Percentiles rank a stretch among this genome's conserved stretches.
phyloP scores from a whole-genome alignment of 1,284 basidiomycete species.

The Psilocybe mexicana region DNA sequence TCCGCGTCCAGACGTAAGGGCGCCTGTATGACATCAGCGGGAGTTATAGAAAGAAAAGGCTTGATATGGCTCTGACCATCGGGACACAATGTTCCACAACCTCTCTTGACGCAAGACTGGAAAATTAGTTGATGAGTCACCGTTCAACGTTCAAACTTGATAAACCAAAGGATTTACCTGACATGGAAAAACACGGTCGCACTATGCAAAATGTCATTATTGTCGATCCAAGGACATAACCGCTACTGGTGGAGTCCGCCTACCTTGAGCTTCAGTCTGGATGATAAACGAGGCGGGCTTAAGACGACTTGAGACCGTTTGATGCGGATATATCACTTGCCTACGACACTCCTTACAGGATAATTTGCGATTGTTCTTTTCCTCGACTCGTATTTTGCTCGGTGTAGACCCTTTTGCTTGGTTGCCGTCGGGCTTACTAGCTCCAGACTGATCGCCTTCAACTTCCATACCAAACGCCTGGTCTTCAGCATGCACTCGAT shows the following conservation, averaged over 20 bases:
- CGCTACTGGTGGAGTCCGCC: constrained; percentile 6
- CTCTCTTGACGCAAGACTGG: constrained; percentile 59
- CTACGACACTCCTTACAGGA: constrained; percentile 62
- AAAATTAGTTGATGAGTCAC: constrained; percentile 2
- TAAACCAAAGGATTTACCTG: constrained; percentile 32
- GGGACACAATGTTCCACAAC: constrained; percentile 61
- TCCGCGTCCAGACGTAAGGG: constrained; percentile 49
- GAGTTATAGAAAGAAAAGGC: constrained; percentile 14
- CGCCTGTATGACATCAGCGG: constrained; percentile 32
- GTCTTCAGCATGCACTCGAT: constrained; percentile 9
- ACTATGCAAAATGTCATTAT: constrained; percentile 34
- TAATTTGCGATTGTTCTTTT: constrained; percentile 46
- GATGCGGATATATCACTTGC: constrained; percentile 29
- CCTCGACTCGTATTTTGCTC: constrained; percentile 20
- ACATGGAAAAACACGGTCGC: constrained; percentile 62
- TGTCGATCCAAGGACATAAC: background rate
- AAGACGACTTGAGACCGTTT: background rate
- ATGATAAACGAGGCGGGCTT: background rate
- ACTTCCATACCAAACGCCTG: constrained; percentile 5
- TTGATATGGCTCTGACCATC: constrained; percentile 40
- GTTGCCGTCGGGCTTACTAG: constrained; percentile 8
- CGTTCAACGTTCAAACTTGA: background rate
- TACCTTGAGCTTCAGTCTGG: constrained; percentile 58
- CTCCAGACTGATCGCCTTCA: background rate
- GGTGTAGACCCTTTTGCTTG: constrained; percentile 2